Percentiles rank a stretch among this genome's conserved stretches.
These are phyloP conservation scores for Aplosporella prunicola DNA, from an alignment of 2,329 filamentous ascomycete genomes.

Conservation along the genomic window DNA sequence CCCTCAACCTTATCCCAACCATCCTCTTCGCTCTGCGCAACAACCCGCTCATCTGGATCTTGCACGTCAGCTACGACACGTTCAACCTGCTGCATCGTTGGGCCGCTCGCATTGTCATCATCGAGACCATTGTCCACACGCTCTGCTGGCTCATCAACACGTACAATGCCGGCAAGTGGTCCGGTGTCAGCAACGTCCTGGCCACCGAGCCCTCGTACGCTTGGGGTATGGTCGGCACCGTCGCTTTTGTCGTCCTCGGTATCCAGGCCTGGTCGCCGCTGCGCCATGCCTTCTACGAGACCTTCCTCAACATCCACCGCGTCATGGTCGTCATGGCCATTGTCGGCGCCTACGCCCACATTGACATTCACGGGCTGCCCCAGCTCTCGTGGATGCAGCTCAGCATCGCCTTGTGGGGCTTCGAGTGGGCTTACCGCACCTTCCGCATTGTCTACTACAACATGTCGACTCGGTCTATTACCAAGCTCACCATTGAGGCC, in stretches of 20 bases:
- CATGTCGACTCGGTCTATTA: constrained; percentile 40
- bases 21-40: constrained; percentile 85
- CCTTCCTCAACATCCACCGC: constrained; percentile 83
- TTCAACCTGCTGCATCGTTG: constrained; percentile 87
- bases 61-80: constrained; percentile 89
- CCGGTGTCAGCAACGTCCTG: constrained; percentile 47
- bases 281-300: constrained; percentile 94
- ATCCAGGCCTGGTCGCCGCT: constrained; percentile 67
- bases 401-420: constrained; percentile 66
- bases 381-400: constrained; percentile 67
- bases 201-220: constrained; percentile 53
- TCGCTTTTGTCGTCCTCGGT: constrained; percentile 56
- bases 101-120: constrained; percentile 64
- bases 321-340: constrained; percentile 60
- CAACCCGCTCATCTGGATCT: constrained; percentile 74
- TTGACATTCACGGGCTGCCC: constrained; percentile 54
- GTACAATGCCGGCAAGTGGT: constrained; percentile 50
- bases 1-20: constrained; percentile 86
- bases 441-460: constrained; percentile 46
- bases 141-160: constrained; percentile 64
- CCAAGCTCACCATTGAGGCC: constrained; percentile 47
- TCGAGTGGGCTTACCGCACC: constrained; percentile 49
- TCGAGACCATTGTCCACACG: constrained; percentile 62
- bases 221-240: constrained; percentile 51
- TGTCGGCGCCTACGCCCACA: constrained; percentile 68